phyloP scores from a whole-genome alignment of 176 grass and related monocot genomes.

The Eragrostis curvula region DNA sequence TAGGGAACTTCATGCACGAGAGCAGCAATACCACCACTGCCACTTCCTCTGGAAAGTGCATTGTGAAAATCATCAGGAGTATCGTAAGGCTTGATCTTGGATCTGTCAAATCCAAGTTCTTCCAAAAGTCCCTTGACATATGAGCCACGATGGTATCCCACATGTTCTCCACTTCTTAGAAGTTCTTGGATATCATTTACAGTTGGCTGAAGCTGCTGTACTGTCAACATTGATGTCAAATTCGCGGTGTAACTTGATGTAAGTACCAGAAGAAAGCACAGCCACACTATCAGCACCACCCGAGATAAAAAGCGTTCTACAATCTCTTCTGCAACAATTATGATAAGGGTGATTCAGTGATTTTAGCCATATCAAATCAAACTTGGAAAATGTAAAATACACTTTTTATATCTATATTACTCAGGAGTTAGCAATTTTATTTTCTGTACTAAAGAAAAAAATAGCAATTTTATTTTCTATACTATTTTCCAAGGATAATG shows the following conservation, averaged over 20 bases:
- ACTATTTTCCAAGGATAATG: not conserved
- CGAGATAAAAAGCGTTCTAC: constrained; percentile 36
- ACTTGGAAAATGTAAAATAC: not conserved
- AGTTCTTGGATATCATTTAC: constrained; percentile 51
- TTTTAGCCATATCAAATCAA: constrained; percentile 4
- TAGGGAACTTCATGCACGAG: constrained; percentile 60
- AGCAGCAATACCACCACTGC: constrained; percentile 58
- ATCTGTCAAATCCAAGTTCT: constrained; percentile 45
- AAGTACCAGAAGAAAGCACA: constrained; percentile 54
- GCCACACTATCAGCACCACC: constrained; percentile 60
- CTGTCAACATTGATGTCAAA: constrained; percentile 59
- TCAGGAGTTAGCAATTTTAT: no score
- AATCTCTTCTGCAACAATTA: constrained; percentile 37
- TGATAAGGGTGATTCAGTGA: no score
- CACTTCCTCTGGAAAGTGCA: constrained; percentile 64
- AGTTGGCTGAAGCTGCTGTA: constrained; percentile 54
- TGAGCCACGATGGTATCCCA: constrained; percentile 46
- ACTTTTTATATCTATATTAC: not conserved
- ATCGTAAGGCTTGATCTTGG: constrained; percentile 45
- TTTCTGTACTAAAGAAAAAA: no score
- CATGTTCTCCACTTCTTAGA: constrained; percentile 40
- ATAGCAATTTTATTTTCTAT: no score
- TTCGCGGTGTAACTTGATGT: constrained; percentile 69
- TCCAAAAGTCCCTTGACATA: constrained; percentile 51
- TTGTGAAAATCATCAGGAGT: constrained; percentile 14